Percentiles rank a stretch among this genome's conserved stretches.
These are phyloP conservation scores for Brassica balearica DNA, from an alignment of 441 rosid genomes.

Conservation along the genomic window DNA sequence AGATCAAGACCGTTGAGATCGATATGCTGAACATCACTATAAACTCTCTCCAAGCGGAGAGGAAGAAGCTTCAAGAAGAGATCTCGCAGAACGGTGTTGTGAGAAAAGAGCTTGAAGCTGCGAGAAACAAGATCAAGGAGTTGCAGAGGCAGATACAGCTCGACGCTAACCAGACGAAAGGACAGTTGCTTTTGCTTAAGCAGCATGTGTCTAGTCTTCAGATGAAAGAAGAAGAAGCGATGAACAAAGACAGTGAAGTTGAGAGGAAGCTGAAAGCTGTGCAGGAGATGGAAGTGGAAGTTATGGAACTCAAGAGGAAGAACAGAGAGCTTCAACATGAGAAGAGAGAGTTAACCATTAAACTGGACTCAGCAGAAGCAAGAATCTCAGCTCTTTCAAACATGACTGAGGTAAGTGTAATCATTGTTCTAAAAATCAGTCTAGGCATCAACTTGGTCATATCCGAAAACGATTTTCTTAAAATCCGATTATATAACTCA, in stretches of 20 bases:
- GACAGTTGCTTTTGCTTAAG: conserved; percentile 87
- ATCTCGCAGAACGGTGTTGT: conserved; percentile 52
- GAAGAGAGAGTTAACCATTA: conserved; percentile 81
- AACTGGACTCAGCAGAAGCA: conserved; percentile 85
- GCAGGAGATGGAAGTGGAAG: conserved; percentile 80
- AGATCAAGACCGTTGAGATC: conserved; percentile 89
- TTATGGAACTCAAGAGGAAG: conserved; percentile 89
- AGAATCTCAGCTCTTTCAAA: conserved; percentile 72
- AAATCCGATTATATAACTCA: neutral
- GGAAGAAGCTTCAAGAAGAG: conserved; percentile 92
- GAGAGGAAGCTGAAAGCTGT: conserved; percentile 78
- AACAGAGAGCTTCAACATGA: conserved; percentile 95
- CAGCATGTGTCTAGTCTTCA: conserved; percentile 88
- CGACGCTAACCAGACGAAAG: conserved; percentile 91
- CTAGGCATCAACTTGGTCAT: too few relatives aligned
- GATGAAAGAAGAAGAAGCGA: conserved; percentile 81
- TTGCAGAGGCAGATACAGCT: conserved; percentile 93
- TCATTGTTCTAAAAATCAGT: neutral
- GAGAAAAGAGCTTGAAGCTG: conserved; percentile 77
- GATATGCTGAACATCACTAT: conserved; percentile 91
- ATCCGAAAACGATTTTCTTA: neutral
- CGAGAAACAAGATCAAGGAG: conserved; percentile 86
- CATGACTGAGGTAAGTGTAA: conserved; percentile 84
- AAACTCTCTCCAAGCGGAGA: conserved; percentile 79
- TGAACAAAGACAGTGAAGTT: conserved; percentile 70